phyloP scores from a whole-genome alignment of 441 rosid species.

The Eugenia klotzschiana region DNA sequence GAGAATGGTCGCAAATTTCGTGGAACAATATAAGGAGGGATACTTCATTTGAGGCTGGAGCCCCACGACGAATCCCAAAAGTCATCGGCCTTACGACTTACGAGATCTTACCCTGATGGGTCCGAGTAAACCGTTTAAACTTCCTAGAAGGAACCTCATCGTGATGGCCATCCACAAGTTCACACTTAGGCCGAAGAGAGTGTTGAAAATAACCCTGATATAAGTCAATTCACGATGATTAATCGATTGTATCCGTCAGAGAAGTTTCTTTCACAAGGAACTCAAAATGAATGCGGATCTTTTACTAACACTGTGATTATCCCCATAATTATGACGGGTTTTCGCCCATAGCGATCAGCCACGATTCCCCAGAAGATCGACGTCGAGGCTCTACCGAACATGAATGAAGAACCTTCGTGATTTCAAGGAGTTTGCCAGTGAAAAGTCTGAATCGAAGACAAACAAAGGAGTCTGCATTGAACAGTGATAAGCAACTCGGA shows the following conservation, averaged over 20 bases:
- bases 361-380: constrained; percentile 79
- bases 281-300: neutral
- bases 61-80: neutral
- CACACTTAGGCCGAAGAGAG: constrained; percentile 69
- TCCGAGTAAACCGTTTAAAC: constrained; percentile 71
- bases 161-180: constrained; percentile 77
- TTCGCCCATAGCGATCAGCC: constrained; percentile 82
- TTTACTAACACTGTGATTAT: constrained; percentile 50
- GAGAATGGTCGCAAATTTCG: neutral
- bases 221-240: neutral
- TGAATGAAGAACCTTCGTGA: constrained; percentile 55
- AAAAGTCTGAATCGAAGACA: neutral
- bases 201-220: constrained; percentile 64
- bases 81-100: neutral
- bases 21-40: neutral
- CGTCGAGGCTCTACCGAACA: constrained; percentile 81
- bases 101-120: constrained; percentile 48
- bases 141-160: constrained; percentile 67
- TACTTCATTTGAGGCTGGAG: neutral
- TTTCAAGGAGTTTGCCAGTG: neutral
- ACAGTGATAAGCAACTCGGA: neutral
- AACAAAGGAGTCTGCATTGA: neutral
- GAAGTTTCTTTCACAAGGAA: neutral
- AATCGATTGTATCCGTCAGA: neutral
- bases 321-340: constrained; percentile 66